phyloP scores from a whole-genome alignment of 768 basidiomycete species.

The Artomyces pyxidatus region DNA sequence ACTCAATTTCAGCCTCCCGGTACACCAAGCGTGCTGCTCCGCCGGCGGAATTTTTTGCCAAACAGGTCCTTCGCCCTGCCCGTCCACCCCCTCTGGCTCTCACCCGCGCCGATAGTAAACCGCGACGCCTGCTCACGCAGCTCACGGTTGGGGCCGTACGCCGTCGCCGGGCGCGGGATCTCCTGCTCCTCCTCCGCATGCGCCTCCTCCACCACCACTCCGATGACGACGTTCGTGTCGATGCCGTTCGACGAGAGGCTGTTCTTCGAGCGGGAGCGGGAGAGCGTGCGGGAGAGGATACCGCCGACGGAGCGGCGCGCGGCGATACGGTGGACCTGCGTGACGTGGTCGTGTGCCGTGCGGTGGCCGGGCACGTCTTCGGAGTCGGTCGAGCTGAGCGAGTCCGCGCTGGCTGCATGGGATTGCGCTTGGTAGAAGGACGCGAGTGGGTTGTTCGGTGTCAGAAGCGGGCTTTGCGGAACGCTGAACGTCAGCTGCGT shows the following conservation, averaged over 20 bases:
- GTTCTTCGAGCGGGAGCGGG: conserved; percentile 9
- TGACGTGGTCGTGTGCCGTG: conserved; percentile 12
- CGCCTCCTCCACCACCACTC: conserved; percentile 15
- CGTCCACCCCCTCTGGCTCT: neutral
- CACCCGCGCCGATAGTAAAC: neutral
- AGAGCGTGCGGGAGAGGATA: conserved; percentile 11
- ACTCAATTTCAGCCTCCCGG: too few species aligned
- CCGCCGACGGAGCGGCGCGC: conserved; percentile 12
- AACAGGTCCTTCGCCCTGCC: conserved; percentile 1
- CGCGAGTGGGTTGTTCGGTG: conserved; percentile 17
- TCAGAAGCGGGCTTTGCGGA: conserved; percentile 15
- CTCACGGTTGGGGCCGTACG: neutral
- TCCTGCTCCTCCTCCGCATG: neutral
- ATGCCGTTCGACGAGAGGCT: neutral
- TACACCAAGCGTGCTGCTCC: neutral
- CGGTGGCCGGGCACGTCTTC: neutral
- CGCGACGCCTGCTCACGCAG: neutral
- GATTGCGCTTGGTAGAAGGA: conserved; percentile 23
- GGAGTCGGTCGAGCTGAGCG: conserved; percentile 18
- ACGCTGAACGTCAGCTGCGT: conserved; percentile 4
- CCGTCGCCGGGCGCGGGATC: neutral
- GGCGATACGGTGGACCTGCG: conserved; percentile 16
- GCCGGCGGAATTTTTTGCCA: neutral
- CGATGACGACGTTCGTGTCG: conserved; percentile 12
- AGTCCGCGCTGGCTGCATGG: conserved; percentile 20